Conservation (phyloP, 257 asterid species). For the Buddleja alternifolia region DNA sequence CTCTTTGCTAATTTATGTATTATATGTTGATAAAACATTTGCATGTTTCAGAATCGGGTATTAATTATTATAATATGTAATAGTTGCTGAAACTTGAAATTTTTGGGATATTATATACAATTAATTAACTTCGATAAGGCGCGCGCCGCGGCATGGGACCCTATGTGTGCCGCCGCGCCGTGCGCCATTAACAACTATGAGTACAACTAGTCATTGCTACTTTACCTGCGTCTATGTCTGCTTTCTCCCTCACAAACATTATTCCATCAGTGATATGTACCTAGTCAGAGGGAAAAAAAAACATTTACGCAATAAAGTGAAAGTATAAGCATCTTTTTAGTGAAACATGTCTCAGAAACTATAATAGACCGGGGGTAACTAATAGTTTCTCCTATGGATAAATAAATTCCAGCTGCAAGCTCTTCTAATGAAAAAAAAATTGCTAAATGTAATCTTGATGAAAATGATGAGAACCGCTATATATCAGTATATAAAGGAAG, state of each 20-base stretch:
- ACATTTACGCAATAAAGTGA: background rate
- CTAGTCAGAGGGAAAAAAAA: slow-evolving; percentile 35
- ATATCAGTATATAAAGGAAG: too few species aligned
- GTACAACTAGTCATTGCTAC: slow-evolving; percentile 23
- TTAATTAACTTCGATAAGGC: too few species aligned
- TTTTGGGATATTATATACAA: too few species aligned
- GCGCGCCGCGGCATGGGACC: too few species aligned
- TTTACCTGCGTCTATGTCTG: slow-evolving; percentile 42
- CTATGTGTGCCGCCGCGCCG: too few species aligned
- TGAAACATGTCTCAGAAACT: background rate
- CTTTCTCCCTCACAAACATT: slow-evolving; percentile 55
- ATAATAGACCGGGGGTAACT: background rate
- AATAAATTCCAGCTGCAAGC: background rate
- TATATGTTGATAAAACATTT: too few species aligned
- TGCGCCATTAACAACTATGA: too few species aligned
- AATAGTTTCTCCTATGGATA: background rate
- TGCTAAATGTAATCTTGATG: background rate
- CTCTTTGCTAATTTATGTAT: too few species aligned
- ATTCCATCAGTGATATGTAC: slow-evolving; percentile 78
- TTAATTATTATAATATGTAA: too few species aligned
- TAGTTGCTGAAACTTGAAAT: too few species aligned
- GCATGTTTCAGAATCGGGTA: too few species aligned
- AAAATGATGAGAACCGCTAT: too few species aligned
- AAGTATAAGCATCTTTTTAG: slow-evolving; percentile 13
- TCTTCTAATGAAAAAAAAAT: background rate